phyloP scores from a whole-genome alignment of 257 asterid species.

The Ligustrum vulgare region DNA sequence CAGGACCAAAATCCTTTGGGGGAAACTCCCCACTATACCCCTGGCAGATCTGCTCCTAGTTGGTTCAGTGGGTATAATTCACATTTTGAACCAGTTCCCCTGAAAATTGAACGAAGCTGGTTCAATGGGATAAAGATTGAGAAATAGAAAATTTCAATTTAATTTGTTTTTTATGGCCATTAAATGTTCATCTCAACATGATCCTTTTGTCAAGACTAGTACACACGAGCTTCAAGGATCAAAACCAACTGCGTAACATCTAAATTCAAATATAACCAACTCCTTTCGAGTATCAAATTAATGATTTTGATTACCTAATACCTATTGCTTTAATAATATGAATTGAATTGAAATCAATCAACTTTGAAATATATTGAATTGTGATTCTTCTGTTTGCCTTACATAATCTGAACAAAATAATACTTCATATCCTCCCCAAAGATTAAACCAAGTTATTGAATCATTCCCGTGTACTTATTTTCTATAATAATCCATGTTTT shows the following conservation, averaged over 20 bases:
- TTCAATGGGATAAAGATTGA: not conserved
- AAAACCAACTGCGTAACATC: not conserved
- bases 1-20: too few species aligned
- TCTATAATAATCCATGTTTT: not conserved
- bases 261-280: not conserved
- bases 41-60: too few species aligned
- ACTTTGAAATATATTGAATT: not conserved
- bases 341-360: not conserved
- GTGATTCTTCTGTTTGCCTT: not conserved
- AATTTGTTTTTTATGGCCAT: not conserved
- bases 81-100: too few species aligned
- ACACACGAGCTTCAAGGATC: not conserved
- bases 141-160: not conserved
- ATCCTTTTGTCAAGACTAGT: not conserved
- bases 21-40: too few species aligned
- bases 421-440: not conserved
- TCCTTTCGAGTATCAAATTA: not conserved
- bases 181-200: not conserved
- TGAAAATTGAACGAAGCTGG: too few species aligned
- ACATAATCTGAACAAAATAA: not conserved
- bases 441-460: not conserved
- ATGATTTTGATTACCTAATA: not conserved
- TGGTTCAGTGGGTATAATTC: too few species aligned
- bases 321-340: not conserved
- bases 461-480: not conserved